A percentile compares a stretch with the other conserved stretches of the same genome.
phyloP scores from a whole-genome alignment of 139 green algal genomes.

The Asterochloris erici region DNA sequence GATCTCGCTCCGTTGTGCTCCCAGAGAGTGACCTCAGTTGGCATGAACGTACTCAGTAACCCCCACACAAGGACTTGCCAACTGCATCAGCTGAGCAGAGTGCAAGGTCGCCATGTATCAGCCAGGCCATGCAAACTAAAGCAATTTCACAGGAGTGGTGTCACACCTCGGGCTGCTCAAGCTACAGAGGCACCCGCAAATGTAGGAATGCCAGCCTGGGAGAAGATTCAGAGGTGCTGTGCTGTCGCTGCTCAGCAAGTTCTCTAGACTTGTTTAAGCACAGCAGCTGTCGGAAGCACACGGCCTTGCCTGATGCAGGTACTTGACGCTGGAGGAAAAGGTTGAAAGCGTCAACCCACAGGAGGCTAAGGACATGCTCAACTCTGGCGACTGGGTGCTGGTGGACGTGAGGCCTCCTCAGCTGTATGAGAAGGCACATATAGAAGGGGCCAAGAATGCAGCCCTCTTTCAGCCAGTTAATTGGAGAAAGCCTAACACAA shows the following conservation, averaged over 20 bases:
- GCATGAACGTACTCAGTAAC: too few species aligned
- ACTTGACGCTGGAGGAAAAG: conserved; percentile 1
- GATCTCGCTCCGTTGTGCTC: too few species aligned
- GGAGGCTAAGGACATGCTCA: conserved; percentile 28
- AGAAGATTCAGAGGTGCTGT: conserved; percentile 1
- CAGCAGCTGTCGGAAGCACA: too few species aligned
- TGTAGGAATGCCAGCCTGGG: conserved; percentile 12
- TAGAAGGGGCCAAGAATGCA: conserved; percentile 24
- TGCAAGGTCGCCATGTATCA: too few species aligned
- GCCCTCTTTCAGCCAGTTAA: conserved; percentile 16
- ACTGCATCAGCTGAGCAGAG: too few species aligned
- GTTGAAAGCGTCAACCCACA: conserved; percentile 16
- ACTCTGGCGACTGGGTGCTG: conserved; percentile 32
- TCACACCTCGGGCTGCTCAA: background rate
- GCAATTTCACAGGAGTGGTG: too few species aligned
- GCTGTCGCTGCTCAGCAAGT: too few species aligned
- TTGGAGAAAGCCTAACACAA: conserved; percentile 1
- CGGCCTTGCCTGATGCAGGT: background rate
- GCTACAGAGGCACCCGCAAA: background rate
- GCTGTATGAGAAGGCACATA: conserved; percentile 24
- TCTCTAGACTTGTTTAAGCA: too few species aligned
- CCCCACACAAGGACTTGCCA: too few species aligned
- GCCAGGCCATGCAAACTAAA: too few species aligned
- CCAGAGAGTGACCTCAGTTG: too few species aligned
- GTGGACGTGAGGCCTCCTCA: conserved; percentile 37